Conservation (phyloP, 2,329 filamentous ascomycete genomes). For the Stylonectria norvegica region DNA sequence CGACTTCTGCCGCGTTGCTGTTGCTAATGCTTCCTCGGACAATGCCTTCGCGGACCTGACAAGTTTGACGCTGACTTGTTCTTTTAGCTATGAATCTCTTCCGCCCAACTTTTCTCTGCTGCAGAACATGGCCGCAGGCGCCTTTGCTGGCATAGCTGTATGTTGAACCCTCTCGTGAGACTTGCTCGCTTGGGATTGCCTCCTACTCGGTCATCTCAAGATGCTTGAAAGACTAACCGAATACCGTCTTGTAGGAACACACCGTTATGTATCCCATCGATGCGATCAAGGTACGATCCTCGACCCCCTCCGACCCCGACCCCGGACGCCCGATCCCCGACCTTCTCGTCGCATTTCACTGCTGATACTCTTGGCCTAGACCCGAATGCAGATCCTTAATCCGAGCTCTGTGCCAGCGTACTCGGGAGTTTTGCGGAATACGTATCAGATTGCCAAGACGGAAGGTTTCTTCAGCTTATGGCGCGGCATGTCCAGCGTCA, state of each 20-base stretch:
- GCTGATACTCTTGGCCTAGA: conserved; percentile 56
- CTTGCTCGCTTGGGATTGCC: conserved; percentile 91
- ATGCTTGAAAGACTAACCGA: conserved; percentile 16
- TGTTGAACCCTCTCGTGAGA: conserved; percentile 32
- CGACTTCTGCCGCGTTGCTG: background rate
- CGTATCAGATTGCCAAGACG: conserved; percentile 83
- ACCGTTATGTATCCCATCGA: conserved; percentile 99
- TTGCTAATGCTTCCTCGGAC: background rate
- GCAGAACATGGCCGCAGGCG: conserved; percentile 94
- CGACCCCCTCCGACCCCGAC: conserved; percentile 4
- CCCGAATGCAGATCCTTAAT: conserved; percentile 95
- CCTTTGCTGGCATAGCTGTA: conserved; percentile 95
- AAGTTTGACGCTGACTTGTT: background rate
- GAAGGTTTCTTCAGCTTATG: conserved; percentile 91
- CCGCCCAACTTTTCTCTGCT: conserved; percentile 90
- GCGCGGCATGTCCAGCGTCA: conserved; percentile 94
- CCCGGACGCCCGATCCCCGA: too few species aligned
- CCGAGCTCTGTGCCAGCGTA: conserved; percentile 78
- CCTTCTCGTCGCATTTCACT: background rate
- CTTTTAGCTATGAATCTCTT: conserved; percentile 76
- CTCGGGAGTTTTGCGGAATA: conserved; percentile 85
- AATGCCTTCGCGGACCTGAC: too few species aligned
- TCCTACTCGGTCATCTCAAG: background rate
- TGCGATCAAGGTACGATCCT: conserved; percentile 76
- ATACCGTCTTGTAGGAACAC: conserved; percentile 65